Conservation (phyloP, 1,139 yeast genomes). For the Hansenula sp. region DNA sequence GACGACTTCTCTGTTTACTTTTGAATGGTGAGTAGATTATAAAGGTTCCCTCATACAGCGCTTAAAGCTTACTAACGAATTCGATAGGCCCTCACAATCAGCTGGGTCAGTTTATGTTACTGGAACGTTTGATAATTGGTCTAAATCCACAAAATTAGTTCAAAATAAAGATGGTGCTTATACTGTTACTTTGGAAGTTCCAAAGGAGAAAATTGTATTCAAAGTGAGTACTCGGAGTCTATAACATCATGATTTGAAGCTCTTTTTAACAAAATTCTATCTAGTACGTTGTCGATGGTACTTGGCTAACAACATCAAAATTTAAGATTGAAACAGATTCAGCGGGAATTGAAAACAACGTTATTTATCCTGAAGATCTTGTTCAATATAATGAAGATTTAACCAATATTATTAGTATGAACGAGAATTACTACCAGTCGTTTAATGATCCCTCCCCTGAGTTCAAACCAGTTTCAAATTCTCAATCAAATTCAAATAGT, state of each 20-base stretch:
- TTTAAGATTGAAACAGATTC: constrained; percentile 39
- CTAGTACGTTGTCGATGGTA: constrained; percentile 65
- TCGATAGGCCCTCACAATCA: constrained; percentile 14
- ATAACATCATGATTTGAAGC: not conserved
- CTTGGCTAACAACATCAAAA: constrained; percentile 44
- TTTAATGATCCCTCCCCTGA: not conserved
- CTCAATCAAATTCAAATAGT: not conserved
- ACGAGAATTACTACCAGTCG: not conserved
- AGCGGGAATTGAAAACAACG: constrained; percentile 52
- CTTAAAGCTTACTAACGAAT: not conserved
- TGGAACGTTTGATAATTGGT: constrained; percentile 67
- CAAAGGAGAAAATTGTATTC: constrained; percentile 41
- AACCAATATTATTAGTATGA: constrained; percentile 1
- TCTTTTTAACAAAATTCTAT: not conserved
- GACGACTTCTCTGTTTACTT: constrained; percentile 5
- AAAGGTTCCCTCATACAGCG: not conserved
- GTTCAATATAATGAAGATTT: constrained; percentile 7
- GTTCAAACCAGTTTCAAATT: not conserved
- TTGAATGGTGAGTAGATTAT: constrained; percentile 13
- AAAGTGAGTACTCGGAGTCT: constrained; percentile 25
- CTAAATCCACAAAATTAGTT: constrained; percentile 43
- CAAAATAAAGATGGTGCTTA: constrained; percentile 38
- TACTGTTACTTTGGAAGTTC: constrained; percentile 35
- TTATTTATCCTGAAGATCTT: constrained; percentile 40
- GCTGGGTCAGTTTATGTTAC: constrained; percentile 27